Evolutionary conservation across 2,329 filamentous ascomycete genomes (phyloP).

Genomic region (Scytalidium sp.): DNA sequence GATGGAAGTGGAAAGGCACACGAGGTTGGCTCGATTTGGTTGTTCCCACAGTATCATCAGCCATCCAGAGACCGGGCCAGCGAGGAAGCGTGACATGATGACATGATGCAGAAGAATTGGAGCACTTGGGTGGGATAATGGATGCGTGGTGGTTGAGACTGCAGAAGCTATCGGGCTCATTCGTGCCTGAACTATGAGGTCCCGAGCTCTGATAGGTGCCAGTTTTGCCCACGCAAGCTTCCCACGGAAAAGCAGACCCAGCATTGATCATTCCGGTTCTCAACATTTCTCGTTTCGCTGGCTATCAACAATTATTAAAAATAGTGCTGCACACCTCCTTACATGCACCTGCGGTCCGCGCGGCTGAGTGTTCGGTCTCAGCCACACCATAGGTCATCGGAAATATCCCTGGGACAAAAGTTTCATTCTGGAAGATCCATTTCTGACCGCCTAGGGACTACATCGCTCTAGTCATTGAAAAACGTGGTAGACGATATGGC

Average conservation of each 20-base stretch:
- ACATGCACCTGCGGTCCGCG: neutral
- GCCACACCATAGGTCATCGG: neutral
- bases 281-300: neutral
- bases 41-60: neutral
- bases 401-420: neutral
- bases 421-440: constrained; percentile 5
- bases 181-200: neutral
- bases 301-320: neutral
- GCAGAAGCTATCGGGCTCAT: neutral
- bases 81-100: neutral
- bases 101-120: neutral
- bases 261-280: neutral
- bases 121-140: constrained; percentile 1
- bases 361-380: neutral
- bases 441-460: constrained; percentile 7
- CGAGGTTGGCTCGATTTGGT: neutral
- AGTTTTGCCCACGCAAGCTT: neutral
- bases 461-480: constrained; percentile 12
- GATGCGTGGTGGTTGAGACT: neutral
- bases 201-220: neutral
- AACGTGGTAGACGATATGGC: constrained; percentile 14
- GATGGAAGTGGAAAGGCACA: constrained; percentile 3
- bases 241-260: no score
- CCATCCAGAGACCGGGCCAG: neutral
- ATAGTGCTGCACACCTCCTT: neutral